A percentile compares a stretch with the other conserved stretches of the same genome.
Evolutionary conservation across 23 red algal species (phyloP).

Genomic region (Rhodosorus marinus): DNA sequence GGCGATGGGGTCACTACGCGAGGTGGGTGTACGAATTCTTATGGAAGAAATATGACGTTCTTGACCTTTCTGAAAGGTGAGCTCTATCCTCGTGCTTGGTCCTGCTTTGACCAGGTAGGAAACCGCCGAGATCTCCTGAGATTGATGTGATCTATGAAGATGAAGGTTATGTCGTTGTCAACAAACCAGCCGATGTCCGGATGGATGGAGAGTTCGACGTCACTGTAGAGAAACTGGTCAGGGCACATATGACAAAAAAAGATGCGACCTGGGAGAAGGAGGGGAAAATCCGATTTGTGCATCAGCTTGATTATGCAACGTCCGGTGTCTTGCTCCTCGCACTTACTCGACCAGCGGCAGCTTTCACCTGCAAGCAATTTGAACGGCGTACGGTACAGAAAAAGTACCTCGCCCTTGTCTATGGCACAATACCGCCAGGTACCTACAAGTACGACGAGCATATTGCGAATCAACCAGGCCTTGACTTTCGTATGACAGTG

Average conservation of each 20-base stretch:
- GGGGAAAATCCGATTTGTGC: constrained; percentile 10
- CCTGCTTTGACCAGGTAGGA: too few relatives aligned
- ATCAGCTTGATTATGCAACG: constrained; percentile 92
- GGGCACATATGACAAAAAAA: background rate
- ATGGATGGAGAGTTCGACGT: constrained; percentile 51
- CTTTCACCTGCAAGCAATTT: constrained; percentile 29
- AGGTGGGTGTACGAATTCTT: too few relatives aligned
- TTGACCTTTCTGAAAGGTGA: too few relatives aligned
- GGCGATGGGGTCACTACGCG: too few relatives aligned
- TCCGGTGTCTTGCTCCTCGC: constrained; percentile 67
- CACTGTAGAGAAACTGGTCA: constrained; percentile 54
- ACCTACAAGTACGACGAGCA: background rate
- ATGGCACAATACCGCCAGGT: constrained; percentile 16
- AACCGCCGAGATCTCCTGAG: background rate
- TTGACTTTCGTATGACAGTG: constrained; percentile 7
- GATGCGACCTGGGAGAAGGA: background rate
- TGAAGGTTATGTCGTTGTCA: constrained; percentile 40
- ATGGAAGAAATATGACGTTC: too few relatives aligned
- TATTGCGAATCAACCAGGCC: constrained; percentile 1
- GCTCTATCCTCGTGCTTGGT: too few relatives aligned
- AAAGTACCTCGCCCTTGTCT: constrained; percentile 62
- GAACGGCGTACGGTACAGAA: constrained; percentile 30
- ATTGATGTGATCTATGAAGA: constrained; percentile 18
- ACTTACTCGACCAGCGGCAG: constrained; percentile 28
- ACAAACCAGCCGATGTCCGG: constrained; percentile 85